A percentile compares a stretch with the other conserved stretches of the same genome.
Conservation (phyloP, 2,329 filamentous ascomycete species). For the Ophiocordyceps polyrhachis-furcata region DNA sequence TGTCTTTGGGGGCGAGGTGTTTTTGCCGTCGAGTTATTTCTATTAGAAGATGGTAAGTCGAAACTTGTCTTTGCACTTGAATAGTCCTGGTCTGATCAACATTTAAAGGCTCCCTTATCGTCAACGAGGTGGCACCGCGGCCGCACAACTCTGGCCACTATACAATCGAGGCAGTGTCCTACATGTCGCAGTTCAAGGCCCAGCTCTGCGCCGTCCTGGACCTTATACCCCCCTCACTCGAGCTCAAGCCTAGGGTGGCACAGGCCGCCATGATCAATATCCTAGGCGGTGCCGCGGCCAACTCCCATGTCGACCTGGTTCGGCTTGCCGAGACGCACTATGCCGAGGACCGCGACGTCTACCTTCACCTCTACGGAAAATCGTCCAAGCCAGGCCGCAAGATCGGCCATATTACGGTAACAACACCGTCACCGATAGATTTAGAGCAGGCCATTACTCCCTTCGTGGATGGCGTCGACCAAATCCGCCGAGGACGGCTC, state of each 20-base stretch:
- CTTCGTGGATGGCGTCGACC: slow-evolving; percentile 46
- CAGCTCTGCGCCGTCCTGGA: slow-evolving; percentile 73
- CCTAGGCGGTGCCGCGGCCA: slow-evolving; percentile 46
- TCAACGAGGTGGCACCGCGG: slow-evolving; percentile 76
- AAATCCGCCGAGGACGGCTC: slow-evolving; percentile 36
- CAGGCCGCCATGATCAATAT: slow-evolving; percentile 64
- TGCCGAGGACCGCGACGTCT: slow-evolving; percentile 27
- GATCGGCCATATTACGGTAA: slow-evolving; percentile 85
- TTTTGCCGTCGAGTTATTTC: slow-evolving; percentile 93
- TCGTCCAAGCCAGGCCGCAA: slow-evolving; percentile 73
- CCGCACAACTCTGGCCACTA: slow-evolving; percentile 87
- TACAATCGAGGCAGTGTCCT: slow-evolving; percentile 77
- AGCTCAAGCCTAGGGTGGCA: slow-evolving; percentile 32
- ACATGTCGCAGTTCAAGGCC: slow-evolving; percentile 72
- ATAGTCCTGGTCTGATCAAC: neutral
- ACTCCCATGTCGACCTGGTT: slow-evolving; percentile 39
- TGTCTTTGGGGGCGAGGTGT: slow-evolving; percentile 77
- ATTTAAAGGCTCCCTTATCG: slow-evolving; percentile 35
- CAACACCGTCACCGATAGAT: slow-evolving; percentile 50
- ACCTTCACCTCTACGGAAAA: slow-evolving; percentile 84
- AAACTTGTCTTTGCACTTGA: neutral
- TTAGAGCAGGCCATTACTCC: slow-evolving; percentile 39
- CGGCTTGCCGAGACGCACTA: slow-evolving; percentile 25
- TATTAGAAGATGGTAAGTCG: slow-evolving; percentile 47
- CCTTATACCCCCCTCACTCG: slow-evolving; percentile 36